Conservation (phyloP, 2,329 filamentous ascomycete genomes). For the Verticillium nonalfalfae region DNA sequence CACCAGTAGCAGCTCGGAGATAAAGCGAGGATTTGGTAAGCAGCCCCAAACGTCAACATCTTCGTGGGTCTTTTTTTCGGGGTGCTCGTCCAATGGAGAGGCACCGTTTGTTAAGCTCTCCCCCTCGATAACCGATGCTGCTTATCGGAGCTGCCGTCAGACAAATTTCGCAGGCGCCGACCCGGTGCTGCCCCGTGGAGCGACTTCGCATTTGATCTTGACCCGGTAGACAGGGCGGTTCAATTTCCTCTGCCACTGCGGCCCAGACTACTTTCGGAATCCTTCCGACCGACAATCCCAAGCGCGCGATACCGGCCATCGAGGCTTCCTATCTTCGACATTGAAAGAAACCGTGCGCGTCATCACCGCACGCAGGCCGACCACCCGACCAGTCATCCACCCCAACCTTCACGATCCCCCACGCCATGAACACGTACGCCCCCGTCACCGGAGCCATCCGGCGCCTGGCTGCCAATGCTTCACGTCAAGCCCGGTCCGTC, state of each 20-base stretch:
- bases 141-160: slow-evolving; percentile 12
- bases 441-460: slow-evolving; percentile 17
- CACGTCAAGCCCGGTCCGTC: slow-evolving; percentile 20
- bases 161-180: slow-evolving; percentile 9
- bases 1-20: not conserved
- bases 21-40: not conserved
- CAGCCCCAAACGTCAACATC: not conserved
- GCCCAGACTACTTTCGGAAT: not conserved
- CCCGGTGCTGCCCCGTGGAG: not conserved
- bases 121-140: slow-evolving; percentile 18
- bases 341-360: not conserved
- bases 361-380: not conserved
- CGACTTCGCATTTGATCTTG: not conserved
- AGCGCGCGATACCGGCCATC: not conserved
- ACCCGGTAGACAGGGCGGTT: not conserved
- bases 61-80: not conserved
- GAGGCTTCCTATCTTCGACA: not conserved
- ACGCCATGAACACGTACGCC: not conserved
- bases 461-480: slow-evolving; percentile 21
- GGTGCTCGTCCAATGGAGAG: not conserved
- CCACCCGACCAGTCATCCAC: not conserved
- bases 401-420: not conserved
- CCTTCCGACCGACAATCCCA: not conserved
- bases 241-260: not conserved
- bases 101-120: slow-evolving; percentile 7